Percentiles rank a stretch among this genome's conserved stretches.
phyloP scores from a whole-genome alignment of 2,329 filamentous ascomycete species.

The Alternaria solani region DNA sequence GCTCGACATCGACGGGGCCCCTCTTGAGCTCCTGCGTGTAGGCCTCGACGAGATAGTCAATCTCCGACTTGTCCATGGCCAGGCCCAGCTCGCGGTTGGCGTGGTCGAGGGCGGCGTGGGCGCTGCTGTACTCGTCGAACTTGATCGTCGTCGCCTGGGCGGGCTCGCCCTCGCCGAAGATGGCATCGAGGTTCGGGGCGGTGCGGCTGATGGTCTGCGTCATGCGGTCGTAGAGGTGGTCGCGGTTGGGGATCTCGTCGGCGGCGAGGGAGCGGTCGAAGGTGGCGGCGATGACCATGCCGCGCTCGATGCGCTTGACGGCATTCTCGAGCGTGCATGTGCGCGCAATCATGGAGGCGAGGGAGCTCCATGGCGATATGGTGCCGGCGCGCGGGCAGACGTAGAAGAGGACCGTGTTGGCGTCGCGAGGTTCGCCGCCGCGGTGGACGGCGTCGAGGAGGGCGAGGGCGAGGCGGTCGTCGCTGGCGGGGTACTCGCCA shows the following conservation, averaged over 20 bases:
- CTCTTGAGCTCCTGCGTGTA: slow-evolving; percentile 72
- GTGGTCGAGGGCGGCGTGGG: slow-evolving; percentile 75
- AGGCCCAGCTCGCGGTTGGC: slow-evolving; percentile 87
- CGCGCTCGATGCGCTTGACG: slow-evolving; percentile 83
- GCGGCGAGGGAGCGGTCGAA: slow-evolving; percentile 63
- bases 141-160: slow-evolving; percentile 76
- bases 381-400: slow-evolving; percentile 81
- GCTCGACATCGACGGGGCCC: slow-evolving; percentile 85
- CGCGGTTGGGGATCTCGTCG: slow-evolving; percentile 66
- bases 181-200: slow-evolving; percentile 73
- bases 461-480: slow-evolving; percentile 55
- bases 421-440: slow-evolving; percentile 59
- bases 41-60: slow-evolving; percentile 90
- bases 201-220: slow-evolving; percentile 78
- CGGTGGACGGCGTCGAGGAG: slow-evolving; percentile 59
- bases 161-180: slow-evolving; percentile 78
- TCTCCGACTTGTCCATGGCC: slow-evolving; percentile 86
- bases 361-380: slow-evolving; percentile 96
- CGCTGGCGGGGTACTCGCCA: slow-evolving; percentile 60
- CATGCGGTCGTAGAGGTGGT: slow-evolving; percentile 91
- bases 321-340: slow-evolving; percentile 82
- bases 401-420: slow-evolving; percentile 68
- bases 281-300: slow-evolving; percentile 75
- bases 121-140: slow-evolving; percentile 69
- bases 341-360: slow-evolving; percentile 91